phyloP scores from a whole-genome alignment of 345 rosid species.

The Eucalyptus sp. region DNA sequence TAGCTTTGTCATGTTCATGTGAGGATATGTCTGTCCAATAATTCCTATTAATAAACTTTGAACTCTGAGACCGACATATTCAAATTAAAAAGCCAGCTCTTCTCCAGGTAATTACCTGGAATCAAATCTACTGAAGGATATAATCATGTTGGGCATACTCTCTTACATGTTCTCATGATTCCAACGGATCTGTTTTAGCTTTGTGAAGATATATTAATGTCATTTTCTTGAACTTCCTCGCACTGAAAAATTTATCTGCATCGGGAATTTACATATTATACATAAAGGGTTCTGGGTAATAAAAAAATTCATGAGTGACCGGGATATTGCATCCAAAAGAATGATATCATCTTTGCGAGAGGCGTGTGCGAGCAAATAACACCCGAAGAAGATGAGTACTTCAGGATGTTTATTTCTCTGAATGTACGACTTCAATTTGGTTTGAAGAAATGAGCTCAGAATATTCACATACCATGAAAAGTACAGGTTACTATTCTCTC shows the following conservation, averaged over 20 bases:
- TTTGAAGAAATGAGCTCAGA: not conserved
- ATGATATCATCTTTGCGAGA: not conserved
- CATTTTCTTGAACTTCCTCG: not conserved
- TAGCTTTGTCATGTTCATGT: not conserved
- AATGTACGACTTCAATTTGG: not conserved
- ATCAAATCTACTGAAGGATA: not conserved
- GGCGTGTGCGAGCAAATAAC: not conserved
- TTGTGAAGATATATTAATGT: not conserved
- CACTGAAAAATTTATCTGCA: not conserved
- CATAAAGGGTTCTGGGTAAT: too few relatives aligned
- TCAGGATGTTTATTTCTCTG: not conserved
- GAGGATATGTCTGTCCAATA: not conserved
- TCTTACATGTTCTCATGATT: not conserved
- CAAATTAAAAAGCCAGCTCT: not conserved
- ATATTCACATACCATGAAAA: not conserved
- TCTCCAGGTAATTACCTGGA: not conserved
- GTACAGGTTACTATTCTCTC: too few relatives aligned
- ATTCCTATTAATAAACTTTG: not conserved
- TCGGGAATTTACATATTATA: not conserved
- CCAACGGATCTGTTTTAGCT: not conserved
- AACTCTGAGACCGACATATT: not conserved
- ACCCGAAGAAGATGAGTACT: not conserved
- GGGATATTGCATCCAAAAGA: not conserved
- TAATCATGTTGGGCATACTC: not conserved
- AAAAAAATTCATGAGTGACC: too few relatives aligned